phyloP scores from a whole-genome alignment of 1,139 yeast species.

The Kluyveromyces sp. region DNA sequence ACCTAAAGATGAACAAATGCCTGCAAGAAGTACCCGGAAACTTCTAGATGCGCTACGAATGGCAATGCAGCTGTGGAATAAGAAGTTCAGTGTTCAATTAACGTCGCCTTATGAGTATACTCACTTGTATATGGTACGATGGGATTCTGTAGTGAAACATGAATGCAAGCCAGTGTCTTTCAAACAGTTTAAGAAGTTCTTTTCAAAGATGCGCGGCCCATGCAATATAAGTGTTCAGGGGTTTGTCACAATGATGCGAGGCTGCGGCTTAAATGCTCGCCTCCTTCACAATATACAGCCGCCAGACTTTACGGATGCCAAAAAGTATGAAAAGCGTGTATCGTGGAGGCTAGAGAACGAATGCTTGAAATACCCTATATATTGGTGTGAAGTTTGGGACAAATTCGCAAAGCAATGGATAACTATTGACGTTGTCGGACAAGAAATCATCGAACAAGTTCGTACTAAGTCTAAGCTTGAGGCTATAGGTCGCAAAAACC shows the following conservation, averaged over 20 bases:
- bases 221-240: slow-evolving; percentile 84
- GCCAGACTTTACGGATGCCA: slow-evolving; percentile 62
- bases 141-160: slow-evolving; percentile 46
- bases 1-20: slow-evolving; percentile 29
- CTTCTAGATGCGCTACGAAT: slow-evolving; percentile 68
- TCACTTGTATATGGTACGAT: slow-evolving; percentile 40
- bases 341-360: slow-evolving; percentile 10
- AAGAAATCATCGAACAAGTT: slow-evolving; percentile 62
- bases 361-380: slow-evolving; percentile 49
- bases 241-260: slow-evolving; percentile 65
- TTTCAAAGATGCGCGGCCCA: slow-evolving; percentile 52
- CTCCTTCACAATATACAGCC: slow-evolving; percentile 81
- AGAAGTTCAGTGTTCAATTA: slow-evolving; percentile 43
- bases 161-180: slow-evolving; percentile 24
- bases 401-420: slow-evolving; percentile 64
- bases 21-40: slow-evolving; percentile 50
- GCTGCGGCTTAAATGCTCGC: slow-evolving; percentile 66
- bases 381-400: slow-evolving; percentile 96
- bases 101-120: slow-evolving; percentile 29
- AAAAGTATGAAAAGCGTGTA: slow-evolving; percentile 8
- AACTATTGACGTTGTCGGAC: slow-evolving; percentile 73
- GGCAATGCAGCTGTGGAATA: slow-evolving; percentile 55
- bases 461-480: slow-evolving; percentile 58
- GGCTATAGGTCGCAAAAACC: slow-evolving; percentile 51
- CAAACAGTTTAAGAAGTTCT: slow-evolving; percentile 35